Conservation (phyloP, 768 basidiomycete species). For the Cyclocybe cylindracea region DNA sequence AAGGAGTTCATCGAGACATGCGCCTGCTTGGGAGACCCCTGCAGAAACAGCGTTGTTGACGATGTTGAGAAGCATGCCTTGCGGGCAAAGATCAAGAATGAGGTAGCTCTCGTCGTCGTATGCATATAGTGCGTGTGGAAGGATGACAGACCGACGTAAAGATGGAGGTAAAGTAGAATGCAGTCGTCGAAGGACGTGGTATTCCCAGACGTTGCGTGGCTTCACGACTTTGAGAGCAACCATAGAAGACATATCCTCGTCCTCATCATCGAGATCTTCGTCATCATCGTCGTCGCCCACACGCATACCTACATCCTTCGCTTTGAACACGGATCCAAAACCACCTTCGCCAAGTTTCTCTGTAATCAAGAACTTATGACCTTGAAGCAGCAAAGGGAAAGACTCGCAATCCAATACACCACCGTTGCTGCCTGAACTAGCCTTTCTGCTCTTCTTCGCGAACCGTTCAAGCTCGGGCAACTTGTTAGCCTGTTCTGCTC, state of each 20-base stretch:
- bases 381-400: slow-evolving; percentile 63
- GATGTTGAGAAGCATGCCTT: slow-evolving; percentile 89
- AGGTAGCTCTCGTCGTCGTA: slow-evolving; percentile 91
- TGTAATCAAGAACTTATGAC: slow-evolving; percentile 64
- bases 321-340: slow-evolving; percentile 94
- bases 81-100: slow-evolving; percentile 82
- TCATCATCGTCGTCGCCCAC: slow-evolving; percentile 42
- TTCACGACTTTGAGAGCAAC: slow-evolving; percentile 92
- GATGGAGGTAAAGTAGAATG: slow-evolving; percentile 64
- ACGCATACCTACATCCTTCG: slow-evolving; percentile 54
- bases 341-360: slow-evolving; percentile 97
- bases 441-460: slow-evolving; percentile 50
- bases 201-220: slow-evolving; percentile 92
- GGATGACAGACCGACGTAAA: slow-evolving; percentile 68
- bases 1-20: slow-evolving; percentile 87
- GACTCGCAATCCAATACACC: slow-evolving; percentile 37
- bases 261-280: slow-evolving; percentile 55
- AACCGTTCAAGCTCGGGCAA: slow-evolving; percentile 77
- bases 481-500: slow-evolving; percentile 51
- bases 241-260: slow-evolving; percentile 53
- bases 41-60: slow-evolving; percentile 82
- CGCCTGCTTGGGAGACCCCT: slow-evolving; percentile 79
- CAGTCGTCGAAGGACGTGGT: slow-evolving; percentile 77
- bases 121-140: slow-evolving; percentile 77
- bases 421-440: slow-evolving; percentile 34